Evolutionary conservation across 768 basidiomycete genomes (phyloP).

Genomic region (Dioszegia aurantiaca): DNA sequence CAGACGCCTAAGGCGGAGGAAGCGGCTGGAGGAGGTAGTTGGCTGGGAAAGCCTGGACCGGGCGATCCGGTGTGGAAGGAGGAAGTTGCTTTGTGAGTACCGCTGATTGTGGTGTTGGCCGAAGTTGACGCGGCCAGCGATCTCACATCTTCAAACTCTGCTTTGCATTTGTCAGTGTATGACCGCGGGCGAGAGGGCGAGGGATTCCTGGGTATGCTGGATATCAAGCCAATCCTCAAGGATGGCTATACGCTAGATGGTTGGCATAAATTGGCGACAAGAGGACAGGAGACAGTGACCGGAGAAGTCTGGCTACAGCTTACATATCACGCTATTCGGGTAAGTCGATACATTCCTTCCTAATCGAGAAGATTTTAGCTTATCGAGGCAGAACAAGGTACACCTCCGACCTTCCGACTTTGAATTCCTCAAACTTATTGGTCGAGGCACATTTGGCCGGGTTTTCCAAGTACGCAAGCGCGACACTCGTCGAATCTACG

Average conservation of each 20-base stretch:
- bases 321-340: constrained; percentile 87
- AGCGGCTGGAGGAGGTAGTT: constrained; percentile 27
- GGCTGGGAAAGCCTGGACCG: constrained; percentile 43
- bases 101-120: background rate
- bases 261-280: constrained; percentile 61
- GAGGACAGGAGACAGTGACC: constrained; percentile 66
- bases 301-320: constrained; percentile 94
- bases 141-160: constrained; percentile 80
- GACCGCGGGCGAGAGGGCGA: constrained; percentile 78
- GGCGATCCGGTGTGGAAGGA: constrained; percentile 99
- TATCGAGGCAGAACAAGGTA: constrained; percentile 64
- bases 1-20: constrained; percentile 43
- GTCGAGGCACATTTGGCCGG: constrained; percentile 94
- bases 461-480: constrained; percentile 98
- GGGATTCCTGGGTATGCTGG: constrained; percentile 82
- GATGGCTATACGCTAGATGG: constrained; percentile 94
- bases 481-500: constrained; percentile 98
- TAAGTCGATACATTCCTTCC: constrained; percentile 42
- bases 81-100: constrained; percentile 92
- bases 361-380: background rate
- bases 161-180: constrained; percentile 84
- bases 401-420: constrained; percentile 92
- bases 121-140: constrained; percentile 61
- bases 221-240: constrained; percentile 84
- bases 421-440: constrained; percentile 97